Evolutionary conservation across 1,139 yeast genomes (phyloP).

Genomic region (Yamadazyma diospyri): DNA sequence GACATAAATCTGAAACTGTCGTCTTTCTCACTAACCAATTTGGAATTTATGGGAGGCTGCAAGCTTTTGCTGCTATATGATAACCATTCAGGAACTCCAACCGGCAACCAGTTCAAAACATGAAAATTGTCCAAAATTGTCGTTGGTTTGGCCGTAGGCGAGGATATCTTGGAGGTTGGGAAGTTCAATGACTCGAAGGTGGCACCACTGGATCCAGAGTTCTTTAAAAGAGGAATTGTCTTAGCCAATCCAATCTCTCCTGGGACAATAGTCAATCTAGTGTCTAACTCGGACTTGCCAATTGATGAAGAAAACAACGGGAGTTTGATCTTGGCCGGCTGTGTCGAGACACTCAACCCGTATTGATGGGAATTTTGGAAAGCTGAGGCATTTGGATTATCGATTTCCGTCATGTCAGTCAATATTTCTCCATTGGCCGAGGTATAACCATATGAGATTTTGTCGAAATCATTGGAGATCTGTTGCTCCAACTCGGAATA

Average conservation of each 20-base stretch:
- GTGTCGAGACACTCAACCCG: conserved; percentile 22
- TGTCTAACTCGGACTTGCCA: conserved; percentile 63
- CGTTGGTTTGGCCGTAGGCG: conserved; percentile 60
- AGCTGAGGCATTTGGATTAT: conserved; percentile 18
- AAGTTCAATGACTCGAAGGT: conserved; percentile 53
- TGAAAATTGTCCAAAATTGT: conserved; percentile 68
- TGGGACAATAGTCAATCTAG: conserved; percentile 57
- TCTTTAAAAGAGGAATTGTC: conserved; percentile 50
- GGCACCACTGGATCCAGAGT: conserved; percentile 22
- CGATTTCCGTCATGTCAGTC: conserved; percentile 36
- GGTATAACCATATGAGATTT: conserved; percentile 58
- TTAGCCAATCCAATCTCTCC: conserved; percentile 57
- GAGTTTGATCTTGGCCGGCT: conserved; percentile 31
- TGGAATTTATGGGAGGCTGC: conserved; percentile 25
- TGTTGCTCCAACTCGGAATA: conserved; percentile 29
- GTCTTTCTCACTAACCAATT: conserved; percentile 17
- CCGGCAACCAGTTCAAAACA: conserved; percentile 84
- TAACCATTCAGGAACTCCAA: conserved; percentile 83
- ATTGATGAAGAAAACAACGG: conserved; percentile 72
- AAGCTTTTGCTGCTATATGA: conserved; percentile 40
- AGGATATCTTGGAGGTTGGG: conserved; percentile 43
- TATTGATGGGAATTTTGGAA: conserved; percentile 18
- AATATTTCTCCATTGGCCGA: conserved; percentile 62
- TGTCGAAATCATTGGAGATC: conserved; percentile 55
- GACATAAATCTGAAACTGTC: conserved; percentile 18